A percentile compares a stretch with the other conserved stretches of the same genome.
These are phyloP conservation scores for Protostelium mycophagum DNA, from an alignment of 78 protist genomes.

Conservation along the genomic window DNA sequence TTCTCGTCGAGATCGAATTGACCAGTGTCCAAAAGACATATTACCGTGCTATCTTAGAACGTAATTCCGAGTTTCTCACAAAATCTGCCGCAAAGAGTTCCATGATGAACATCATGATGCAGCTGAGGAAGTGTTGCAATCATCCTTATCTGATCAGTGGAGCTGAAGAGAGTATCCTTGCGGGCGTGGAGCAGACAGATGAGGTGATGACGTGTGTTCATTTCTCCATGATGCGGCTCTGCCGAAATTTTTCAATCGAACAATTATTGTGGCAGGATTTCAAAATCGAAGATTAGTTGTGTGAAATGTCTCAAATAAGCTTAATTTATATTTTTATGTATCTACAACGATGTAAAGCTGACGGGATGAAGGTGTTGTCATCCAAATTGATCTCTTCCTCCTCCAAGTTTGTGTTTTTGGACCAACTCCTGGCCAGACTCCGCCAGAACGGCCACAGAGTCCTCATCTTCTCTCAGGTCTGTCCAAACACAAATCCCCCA, in stretches of 20 bases:
- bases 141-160: conserved; percentile 85
- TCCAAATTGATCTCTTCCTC: conserved; percentile 69
- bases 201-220: too few relatives aligned
- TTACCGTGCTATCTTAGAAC: conserved; percentile 82
- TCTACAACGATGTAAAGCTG: too few relatives aligned
- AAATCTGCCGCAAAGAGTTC: conserved; percentile 55
- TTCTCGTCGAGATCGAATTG: conserved; percentile 77
- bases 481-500: too few relatives aligned
- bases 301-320: too few relatives aligned
- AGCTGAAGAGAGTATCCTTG: conserved; percentile 37
- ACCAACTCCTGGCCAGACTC: conserved; percentile 77
- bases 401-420: conserved; percentile 85
- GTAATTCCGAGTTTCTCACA: conserved; percentile 59
- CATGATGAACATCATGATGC: conserved; percentile 82
- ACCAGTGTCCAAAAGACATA: conserved; percentile 70
- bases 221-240: too few relatives aligned
- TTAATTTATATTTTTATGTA: too few relatives aligned
- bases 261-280: too few relatives aligned
- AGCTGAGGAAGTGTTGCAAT: conserved; percentile 88
- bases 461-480: conserved; percentile 93
- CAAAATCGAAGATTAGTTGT: too few relatives aligned
- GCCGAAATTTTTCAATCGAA: too few relatives aligned
- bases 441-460: conserved; percentile 80
- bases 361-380: conserved; percentile 77
- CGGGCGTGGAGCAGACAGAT: conserved; percentile 20